A percentile compares a stretch with the other conserved stretches of the same genome.
phyloP scores from a whole-genome alignment of 345 rosid genomes.

The Populus tremula region DNA sequence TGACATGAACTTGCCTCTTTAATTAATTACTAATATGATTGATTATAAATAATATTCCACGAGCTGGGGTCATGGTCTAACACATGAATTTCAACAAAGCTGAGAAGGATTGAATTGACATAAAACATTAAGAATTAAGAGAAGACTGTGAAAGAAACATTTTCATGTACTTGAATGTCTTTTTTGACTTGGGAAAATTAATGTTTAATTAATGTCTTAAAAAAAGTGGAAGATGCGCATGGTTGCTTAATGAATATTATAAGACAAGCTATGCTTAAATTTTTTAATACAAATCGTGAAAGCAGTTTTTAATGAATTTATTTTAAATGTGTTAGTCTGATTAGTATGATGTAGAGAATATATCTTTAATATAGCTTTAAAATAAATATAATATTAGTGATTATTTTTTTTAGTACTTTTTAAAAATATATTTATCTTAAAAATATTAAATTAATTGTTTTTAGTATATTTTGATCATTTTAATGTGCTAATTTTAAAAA shows the following conservation, averaged over 20 bases:
- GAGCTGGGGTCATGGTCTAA: neutral
- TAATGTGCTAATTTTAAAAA: no score
- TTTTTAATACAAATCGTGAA: no score
- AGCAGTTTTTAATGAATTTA: no score
- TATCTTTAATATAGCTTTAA: no score
- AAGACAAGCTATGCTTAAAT: neutral
- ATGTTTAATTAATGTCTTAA: constrained; percentile 6
- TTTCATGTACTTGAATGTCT: neutral
- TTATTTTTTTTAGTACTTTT: no score
- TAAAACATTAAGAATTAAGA: constrained; percentile 12
- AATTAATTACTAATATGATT: neutral
- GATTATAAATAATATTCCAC: neutral
- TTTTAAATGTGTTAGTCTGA: no score
- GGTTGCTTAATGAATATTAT: neutral
- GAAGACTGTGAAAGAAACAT: constrained; percentile 14
- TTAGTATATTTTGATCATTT: no score
- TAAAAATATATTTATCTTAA: no score
- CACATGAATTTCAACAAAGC: neutral
- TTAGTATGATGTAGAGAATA: no score
- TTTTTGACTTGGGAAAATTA: constrained; percentile 1
- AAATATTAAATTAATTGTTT: no score
- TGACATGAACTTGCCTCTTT: neutral
- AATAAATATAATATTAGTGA: no score
- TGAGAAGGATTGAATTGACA: constrained; percentile 29
- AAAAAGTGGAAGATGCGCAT: neutral